Evolutionary conservation across 805 yeast species (phyloP), one percentile per base, ranked within the genome.

Genomic region (Priceomyces haplophilus): DNA sequence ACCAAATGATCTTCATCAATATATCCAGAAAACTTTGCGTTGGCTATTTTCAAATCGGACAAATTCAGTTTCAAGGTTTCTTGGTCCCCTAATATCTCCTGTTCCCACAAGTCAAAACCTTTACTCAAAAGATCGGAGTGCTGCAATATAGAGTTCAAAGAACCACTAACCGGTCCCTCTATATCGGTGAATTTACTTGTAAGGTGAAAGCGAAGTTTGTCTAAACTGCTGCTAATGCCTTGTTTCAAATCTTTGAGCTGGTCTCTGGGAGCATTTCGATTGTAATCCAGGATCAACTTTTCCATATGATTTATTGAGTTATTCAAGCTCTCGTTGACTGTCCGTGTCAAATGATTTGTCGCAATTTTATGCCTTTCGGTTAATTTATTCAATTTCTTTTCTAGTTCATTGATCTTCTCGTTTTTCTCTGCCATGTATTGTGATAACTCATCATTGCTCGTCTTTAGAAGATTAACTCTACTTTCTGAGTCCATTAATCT

Each of bases 1-100:
- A 32, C 40, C 27, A 55, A 43, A 34, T 49, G 49, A 16, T 54
- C 52, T 11, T 51, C 48, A 25, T 35, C 32, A 15, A 55, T 45
- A 32, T 46, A 55, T 3, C 47, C 47, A 7, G 53, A 40, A 3
- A 55, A 23, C 35, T 47, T 45, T 17, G 48, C 49, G 38, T 49
- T 50, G 12, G 49, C 42, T 7, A 29, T 38, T 37, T 44, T 49
- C 23, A 46, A 43, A 39, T 50, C 46, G 7, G 43, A 38, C 4
- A 51, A 19, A 4, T 41, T 39, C 11, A 38, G 41, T 31, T 47
- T 38, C 15, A 45, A 27, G 10, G 35, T 35, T 12, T 12, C 25
- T 16, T 41, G 38, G 20, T 29, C 20, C 13, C 25, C 21, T 12
- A 17, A n/a, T 10, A 42, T 31, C 15, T 29, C 29, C 11, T 16